phyloP scores from a whole-genome alignment of 768 basidiomycete genomes.

The Lactifluus hygrophoroides region DNA sequence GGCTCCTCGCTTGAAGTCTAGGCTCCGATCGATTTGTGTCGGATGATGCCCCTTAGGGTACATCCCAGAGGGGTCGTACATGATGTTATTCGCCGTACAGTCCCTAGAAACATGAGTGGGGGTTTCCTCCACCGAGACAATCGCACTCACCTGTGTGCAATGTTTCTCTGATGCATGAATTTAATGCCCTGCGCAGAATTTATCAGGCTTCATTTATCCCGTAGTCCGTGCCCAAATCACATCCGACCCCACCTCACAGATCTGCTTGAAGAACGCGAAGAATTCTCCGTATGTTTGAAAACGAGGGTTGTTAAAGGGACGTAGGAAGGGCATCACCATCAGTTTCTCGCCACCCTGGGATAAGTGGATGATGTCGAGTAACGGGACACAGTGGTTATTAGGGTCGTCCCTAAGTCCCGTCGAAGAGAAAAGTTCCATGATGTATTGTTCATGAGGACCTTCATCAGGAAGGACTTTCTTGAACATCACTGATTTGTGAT shows the following conservation, averaged over 20 bases:
- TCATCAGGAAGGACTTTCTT: constrained; percentile 17
- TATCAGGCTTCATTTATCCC: not conserved
- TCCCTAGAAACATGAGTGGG: not conserved
- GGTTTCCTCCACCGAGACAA: not conserved
- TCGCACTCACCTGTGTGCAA: constrained; percentile 7
- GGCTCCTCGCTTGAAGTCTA: constrained; percentile 1
- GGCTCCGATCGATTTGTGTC: not conserved
- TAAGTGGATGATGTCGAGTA: constrained; percentile 13
- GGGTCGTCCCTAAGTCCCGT: constrained; percentile 1
- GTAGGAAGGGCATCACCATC: constrained; percentile 20
- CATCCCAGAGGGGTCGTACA: constrained; percentile 11
- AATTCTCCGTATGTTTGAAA: constrained; percentile 20
- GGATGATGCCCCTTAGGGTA: constrained; percentile 9
- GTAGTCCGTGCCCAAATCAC: not conserved
- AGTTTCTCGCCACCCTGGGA: not conserved
- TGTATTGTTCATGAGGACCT: constrained; percentile 11
- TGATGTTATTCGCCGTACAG: no score
- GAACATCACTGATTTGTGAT: constrained; percentile 17
- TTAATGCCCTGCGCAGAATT: constrained; percentile 3
- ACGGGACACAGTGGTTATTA: constrained; percentile 17
- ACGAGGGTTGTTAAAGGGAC: constrained; percentile 15
- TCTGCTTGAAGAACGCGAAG: constrained; percentile 17
- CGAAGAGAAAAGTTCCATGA: constrained; percentile 2
- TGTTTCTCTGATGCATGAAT: constrained; percentile 2
- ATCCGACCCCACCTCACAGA: constrained; percentile 4